Evolutionary conservation across 2,329 filamentous ascomycete genomes (phyloP).

Genomic region (Calonectria pauciramosa): DNA sequence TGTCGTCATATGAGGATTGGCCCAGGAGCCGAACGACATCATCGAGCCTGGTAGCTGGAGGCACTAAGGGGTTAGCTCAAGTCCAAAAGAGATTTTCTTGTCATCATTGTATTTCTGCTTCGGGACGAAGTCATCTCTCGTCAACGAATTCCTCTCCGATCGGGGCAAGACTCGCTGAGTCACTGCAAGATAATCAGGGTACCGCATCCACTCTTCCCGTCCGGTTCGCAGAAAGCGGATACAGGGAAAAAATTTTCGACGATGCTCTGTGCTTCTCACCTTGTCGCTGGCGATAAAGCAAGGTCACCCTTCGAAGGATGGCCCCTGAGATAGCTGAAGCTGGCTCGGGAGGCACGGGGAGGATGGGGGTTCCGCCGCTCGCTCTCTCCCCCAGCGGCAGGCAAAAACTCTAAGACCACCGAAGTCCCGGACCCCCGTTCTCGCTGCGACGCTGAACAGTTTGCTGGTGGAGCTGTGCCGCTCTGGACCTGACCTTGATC

Average conservation of each 20-base stretch:
- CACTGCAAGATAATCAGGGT: constrained; percentile 10
- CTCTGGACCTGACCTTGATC: constrained; percentile 11
- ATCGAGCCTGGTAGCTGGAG: constrained; percentile 17
- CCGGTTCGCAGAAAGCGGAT: constrained; percentile 11
- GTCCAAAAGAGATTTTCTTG: constrained; percentile 25
- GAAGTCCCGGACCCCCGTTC: not conserved
- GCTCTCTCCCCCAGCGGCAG: constrained; percentile 35
- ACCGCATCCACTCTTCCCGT: constrained; percentile 8
- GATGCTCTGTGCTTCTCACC: constrained; percentile 14
- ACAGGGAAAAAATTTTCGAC: not conserved
- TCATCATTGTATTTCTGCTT: constrained; percentile 9
- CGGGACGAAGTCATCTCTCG: not conserved
- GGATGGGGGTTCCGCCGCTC: constrained; percentile 11
- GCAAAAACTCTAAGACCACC: constrained; percentile 16
- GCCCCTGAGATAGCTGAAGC: constrained; percentile 37
- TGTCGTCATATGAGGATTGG: constrained; percentile 42
- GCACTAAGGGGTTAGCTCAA: constrained; percentile 23
- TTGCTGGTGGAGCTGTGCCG: constrained; percentile 4
- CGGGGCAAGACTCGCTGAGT: constrained; percentile 8
- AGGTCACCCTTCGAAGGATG: constrained; percentile 21
- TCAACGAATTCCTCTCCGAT: constrained; percentile 17
- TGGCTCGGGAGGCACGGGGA: constrained; percentile 35
- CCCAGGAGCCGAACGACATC: constrained; percentile 30
- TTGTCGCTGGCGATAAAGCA: not conserved
- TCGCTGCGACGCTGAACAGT: constrained; percentile 19